phyloP scores from a whole-genome alignment of 1,139 yeast genomes.

The Schwanniomyces etchellsii region DNA sequence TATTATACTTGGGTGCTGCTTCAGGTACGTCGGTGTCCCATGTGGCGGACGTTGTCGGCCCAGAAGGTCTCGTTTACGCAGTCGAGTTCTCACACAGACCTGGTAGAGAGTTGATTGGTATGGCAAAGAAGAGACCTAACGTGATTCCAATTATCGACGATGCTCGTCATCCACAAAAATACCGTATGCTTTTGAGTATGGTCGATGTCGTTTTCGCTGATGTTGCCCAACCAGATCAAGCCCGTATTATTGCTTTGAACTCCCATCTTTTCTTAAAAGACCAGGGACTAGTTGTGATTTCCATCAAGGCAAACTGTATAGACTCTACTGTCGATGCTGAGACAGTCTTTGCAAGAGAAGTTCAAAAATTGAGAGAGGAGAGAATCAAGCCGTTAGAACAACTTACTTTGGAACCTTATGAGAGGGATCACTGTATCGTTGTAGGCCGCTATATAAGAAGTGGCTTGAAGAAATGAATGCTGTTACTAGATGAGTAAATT shows the following conservation, averaged over 20 bases:
- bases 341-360: slow-evolving; percentile 98
- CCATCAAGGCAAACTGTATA: slow-evolving; percentile 99
- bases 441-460: slow-evolving; percentile 96
- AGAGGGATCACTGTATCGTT: slow-evolving; percentile 99
- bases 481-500: neutral
- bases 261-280: slow-evolving; percentile 97
- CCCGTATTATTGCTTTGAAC: slow-evolving; percentile 98
- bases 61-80: slow-evolving; percentile 97
- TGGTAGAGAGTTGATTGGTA: slow-evolving; percentile 97
- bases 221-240: slow-evolving; percentile 99
- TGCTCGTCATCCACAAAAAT: slow-evolving; percentile 99
- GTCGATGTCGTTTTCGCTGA: slow-evolving; percentile 98
- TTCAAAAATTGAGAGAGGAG: slow-evolving; percentile 97
- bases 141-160: slow-evolving; percentile 98
- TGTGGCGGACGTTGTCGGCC: slow-evolving; percentile 97
- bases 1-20: slow-evolving; percentile 96
- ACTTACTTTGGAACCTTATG: slow-evolving; percentile 97
- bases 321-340: slow-evolving; percentile 99
- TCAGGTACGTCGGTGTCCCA: slow-evolving; percentile 99
- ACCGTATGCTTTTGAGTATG: slow-evolving; percentile 98
- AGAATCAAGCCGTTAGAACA: slow-evolving; percentile 98
- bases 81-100: slow-evolving; percentile 99
- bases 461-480: slow-evolving; percentile 51
- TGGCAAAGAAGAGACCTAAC: slow-evolving; percentile 99
- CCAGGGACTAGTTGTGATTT: slow-evolving; percentile 96